Conservation (phyloP, 2,329 filamentous ascomycete species). For the Pseudogymnoascus verrucosus region DNA sequence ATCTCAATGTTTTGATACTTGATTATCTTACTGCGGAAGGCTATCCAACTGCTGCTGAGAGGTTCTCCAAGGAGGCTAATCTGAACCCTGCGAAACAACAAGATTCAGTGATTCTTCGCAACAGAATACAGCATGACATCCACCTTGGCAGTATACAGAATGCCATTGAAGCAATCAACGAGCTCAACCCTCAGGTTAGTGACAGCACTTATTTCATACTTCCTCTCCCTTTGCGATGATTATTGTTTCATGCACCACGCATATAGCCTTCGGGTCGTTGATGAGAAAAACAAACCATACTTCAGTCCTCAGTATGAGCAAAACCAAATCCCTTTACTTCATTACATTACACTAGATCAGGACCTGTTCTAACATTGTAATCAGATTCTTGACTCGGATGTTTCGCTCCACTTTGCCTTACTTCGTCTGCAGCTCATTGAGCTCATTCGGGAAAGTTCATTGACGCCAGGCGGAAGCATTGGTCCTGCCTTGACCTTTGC, state of each 20-base stretch:
- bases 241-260: constrained; percentile 99
- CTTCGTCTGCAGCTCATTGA: constrained; percentile 89
- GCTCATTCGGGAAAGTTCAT: constrained; percentile 71
- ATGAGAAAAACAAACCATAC: constrained; percentile 72
- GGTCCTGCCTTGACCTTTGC: constrained; percentile 70
- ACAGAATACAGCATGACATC: constrained; percentile 77
- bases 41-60: constrained; percentile 84
- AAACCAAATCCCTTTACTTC: constrained; percentile 17
- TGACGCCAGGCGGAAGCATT: constrained; percentile 61
- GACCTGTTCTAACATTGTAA: constrained; percentile 14
- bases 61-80: constrained; percentile 91
- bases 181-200: constrained; percentile 83
- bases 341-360: constrained; percentile 15
- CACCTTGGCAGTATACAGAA: constrained; percentile 76
- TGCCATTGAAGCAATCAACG: constrained; percentile 82
- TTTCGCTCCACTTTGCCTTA: constrained; percentile 79
- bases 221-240: constrained; percentile 61
- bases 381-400: constrained; percentile 80
- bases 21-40: constrained; percentile 96
- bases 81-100: constrained; percentile 65
- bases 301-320: constrained; percentile 85
- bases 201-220: constrained; percentile 10
- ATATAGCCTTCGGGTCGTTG: constrained; percentile 80
- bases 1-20: constrained; percentile 91
- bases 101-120: constrained; percentile 66